Percentiles rank a stretch among this genome's conserved stretches.
Conservation (phyloP, 2,329 filamentous ascomycete genomes). For the Colletotrichum nymphaeae region DNA sequence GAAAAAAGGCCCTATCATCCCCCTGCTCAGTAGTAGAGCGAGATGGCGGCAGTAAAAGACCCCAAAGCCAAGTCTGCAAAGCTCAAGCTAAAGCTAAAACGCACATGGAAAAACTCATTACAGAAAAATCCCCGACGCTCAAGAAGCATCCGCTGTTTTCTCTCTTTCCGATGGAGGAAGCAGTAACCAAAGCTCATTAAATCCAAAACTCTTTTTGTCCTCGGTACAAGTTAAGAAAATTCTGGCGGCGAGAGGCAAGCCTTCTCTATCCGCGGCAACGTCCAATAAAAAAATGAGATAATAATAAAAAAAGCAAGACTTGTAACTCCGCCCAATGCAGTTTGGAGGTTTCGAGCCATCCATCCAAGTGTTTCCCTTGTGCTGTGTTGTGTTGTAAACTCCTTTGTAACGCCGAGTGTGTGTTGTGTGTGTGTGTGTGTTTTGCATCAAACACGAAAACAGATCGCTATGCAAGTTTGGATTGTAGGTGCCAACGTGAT, state of each 20-base stretch:
- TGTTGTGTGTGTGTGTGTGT: slow-evolving; percentile 16
- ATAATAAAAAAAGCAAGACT: slow-evolving; percentile 1
- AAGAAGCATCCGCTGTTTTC: neutral
- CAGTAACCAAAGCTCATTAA: slow-evolving; percentile 16
- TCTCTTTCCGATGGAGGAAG: neutral
- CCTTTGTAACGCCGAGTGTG: slow-evolving; percentile 27
- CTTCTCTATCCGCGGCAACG: neutral
- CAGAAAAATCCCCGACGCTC: neutral
- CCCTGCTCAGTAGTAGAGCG: neutral
- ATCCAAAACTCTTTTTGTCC: slow-evolving; percentile 15
- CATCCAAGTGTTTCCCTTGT: slow-evolving; percentile 7
- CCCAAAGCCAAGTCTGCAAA: neutral
- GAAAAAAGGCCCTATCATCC: neutral
- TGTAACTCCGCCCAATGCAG: slow-evolving; percentile 35
- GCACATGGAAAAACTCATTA: slow-evolving; percentile 11
- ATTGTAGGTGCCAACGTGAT: slow-evolving; percentile 47
- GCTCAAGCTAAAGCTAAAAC: neutral
- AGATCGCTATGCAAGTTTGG: slow-evolving; percentile 67
- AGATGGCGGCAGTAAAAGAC: neutral
- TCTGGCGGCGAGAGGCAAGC: slow-evolving; percentile 11
- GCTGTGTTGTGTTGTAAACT: slow-evolving; percentile 4
- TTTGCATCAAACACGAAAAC: slow-evolving; percentile 44
- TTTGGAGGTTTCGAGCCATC: neutral
- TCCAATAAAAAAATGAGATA: neutral
- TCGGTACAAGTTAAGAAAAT: neutral